Evolutionary conservation across 179 eudicot genomes (phyloP), one percentile per base, ranked within the genome.

Genomic region (Beta corolliflora): DNA sequence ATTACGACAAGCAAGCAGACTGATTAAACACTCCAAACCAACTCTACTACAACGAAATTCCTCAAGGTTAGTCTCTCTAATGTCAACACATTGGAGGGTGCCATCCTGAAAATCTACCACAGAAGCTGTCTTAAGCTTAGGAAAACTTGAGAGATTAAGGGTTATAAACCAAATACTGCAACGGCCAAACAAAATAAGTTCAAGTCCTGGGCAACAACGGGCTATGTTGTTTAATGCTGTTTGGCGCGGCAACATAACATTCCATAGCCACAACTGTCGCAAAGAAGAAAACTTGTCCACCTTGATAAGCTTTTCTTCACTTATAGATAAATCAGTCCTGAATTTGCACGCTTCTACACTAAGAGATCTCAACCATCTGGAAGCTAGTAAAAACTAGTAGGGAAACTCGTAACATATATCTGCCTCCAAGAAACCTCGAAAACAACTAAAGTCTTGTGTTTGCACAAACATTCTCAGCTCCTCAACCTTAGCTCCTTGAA

Each of bases 101-200:
- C 4, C 41, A 36, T 36, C 41, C 41, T 36, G 4, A 36, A 3
- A 2, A 36, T 3, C 41, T 36, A 36, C 3, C 4, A 36, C 4
- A 36, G 3, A 36, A 36, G 41, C 76, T 31, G 48, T 79, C 53
- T 71, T 79, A 13, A 79, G 69, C 77, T 72, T 79, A 14, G 70
- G 71, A 71, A 79, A 79, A 23, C 50, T 71, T 7, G 71, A 79
- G 55, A 79, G 82, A 60, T 46, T 5, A 4, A 71, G 59, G 55
- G 31, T 1, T 58, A 44, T n/a, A 10, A 48, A 15, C 8, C 23
- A 13, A 18, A 79, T 1, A 21, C 5, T 5, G 70, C 81, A 78
- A 4, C 41, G 0, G 1, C 71, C 56, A 71, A 79, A 54, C 48
- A 21, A 48, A 58, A 79, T 67, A 7, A 19, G 7, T 69, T 79